phyloP scores from a whole-genome alignment of 345 rosid genomes.

The Murraya koenigii region DNA sequence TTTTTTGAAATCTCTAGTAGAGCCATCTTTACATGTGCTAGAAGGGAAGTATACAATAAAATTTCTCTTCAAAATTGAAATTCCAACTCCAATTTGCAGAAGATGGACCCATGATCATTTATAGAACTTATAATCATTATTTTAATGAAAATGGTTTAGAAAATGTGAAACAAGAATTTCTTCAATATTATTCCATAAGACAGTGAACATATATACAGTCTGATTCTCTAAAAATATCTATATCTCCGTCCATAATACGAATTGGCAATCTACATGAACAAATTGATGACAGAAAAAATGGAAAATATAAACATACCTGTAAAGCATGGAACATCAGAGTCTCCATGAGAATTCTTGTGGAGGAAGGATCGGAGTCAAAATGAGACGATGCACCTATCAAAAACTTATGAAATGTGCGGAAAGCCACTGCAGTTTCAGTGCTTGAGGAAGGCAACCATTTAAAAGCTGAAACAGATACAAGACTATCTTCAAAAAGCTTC shows the following conservation, averaged over 20 bases:
- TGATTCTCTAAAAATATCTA: background rate
- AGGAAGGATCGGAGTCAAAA: constrained; percentile 54
- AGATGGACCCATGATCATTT: background rate
- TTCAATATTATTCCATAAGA: background rate
- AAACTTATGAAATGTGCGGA: constrained; percentile 83
- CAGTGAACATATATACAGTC: background rate
- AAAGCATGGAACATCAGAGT: constrained; percentile 54
- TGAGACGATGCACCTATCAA: constrained; percentile 74
- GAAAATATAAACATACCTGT: constrained; percentile 51
- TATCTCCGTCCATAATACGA: background rate
- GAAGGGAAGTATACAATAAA: background rate
- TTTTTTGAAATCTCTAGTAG: background rate
- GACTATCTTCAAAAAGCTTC: constrained; percentile 60
- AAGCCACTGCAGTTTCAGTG: constrained; percentile 89
- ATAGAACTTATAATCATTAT: too few relatives aligned
- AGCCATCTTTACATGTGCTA: background rate
- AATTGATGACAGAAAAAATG: background rate
- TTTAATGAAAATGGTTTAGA: background rate
- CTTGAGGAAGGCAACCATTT: constrained; percentile 96
- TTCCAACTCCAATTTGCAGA: background rate
- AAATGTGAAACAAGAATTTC: background rate
- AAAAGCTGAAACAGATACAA: constrained; percentile 77
- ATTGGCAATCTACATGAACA: background rate
- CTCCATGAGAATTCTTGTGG: constrained; percentile 50
- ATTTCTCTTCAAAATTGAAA: background rate